Percentiles rank a stretch among this genome's conserved stretches.
phyloP scores from a whole-genome alignment of 2,329 filamentous ascomycete species.

The Sporothrix sp. region DNA sequence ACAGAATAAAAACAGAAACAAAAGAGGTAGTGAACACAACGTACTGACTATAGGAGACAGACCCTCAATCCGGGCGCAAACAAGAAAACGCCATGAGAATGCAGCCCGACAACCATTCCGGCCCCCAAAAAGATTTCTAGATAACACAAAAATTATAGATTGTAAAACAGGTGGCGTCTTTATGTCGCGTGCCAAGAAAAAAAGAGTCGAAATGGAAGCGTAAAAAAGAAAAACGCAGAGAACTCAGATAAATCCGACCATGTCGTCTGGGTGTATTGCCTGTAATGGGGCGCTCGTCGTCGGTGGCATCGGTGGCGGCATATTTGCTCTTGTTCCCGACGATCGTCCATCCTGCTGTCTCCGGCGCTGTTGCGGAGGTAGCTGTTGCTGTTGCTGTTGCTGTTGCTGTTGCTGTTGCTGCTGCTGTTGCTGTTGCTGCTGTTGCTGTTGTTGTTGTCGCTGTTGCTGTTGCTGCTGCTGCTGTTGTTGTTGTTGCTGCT shows the following conservation, averaged over 20 bases:
- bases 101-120: not conserved
- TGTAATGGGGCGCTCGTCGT: slow-evolving; percentile 6
- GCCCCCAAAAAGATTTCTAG: not conserved
- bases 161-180: slow-evolving; percentile 1
- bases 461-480: not conserved
- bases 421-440: not conserved
- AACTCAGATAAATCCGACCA: slow-evolving; percentile 10
- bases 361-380: not conserved
- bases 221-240: not conserved
- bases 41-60: not conserved
- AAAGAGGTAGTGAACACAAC: not conserved
- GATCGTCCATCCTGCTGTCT: not conserved
- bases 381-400: not conserved
- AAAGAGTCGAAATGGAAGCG: not conserved
- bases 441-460: not conserved
- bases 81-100: slow-evolving; percentile 5
- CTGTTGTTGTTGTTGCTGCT: not conserved
- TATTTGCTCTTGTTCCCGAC: not conserved
- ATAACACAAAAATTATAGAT: not conserved
- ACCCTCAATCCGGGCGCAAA: not conserved
- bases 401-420: not conserved
- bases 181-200: not conserved
- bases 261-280: slow-evolving; percentile 10
- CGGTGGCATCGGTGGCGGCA: slow-evolving; percentile 10
- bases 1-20: not conserved